Conservation (phyloP, 2,329 filamentous ascomycete species). For the Fusarium sp. region DNA sequence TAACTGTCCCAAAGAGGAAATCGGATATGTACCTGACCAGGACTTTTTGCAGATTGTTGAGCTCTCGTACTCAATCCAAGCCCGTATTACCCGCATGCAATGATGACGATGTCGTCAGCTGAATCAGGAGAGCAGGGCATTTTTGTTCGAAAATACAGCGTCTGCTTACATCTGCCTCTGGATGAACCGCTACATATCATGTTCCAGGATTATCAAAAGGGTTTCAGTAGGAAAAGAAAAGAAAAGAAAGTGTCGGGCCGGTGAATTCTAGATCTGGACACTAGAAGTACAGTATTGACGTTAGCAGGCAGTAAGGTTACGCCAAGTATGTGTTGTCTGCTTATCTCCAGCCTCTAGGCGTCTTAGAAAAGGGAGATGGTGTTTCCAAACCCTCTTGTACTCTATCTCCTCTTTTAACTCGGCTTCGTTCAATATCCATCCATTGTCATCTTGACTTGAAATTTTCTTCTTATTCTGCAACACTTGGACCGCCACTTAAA, state of each 20-base stretch:
- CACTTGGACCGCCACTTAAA: slow-evolving; percentile 17
- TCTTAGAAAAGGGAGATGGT: slow-evolving; percentile 10
- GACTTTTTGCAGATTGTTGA: too few relatives aligned
- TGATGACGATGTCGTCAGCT: slow-evolving; percentile 19
- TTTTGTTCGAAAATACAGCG: slow-evolving; percentile 1
- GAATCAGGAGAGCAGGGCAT: slow-evolving; percentile 5
- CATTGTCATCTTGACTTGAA: slow-evolving; percentile 16
- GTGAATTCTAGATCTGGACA: background rate
- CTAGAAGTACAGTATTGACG: too few relatives aligned
- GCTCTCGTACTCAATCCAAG: slow-evolving; percentile 12
- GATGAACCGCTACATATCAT: background rate
- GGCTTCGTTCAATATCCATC: background rate
- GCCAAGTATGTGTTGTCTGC: slow-evolving; percentile 6
- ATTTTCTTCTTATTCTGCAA: slow-evolving; percentile 8
- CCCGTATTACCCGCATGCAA: slow-evolving; percentile 16
- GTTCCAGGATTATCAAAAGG: background rate
- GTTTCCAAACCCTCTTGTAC: slow-evolving; percentile 3
- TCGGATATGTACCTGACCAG: slow-evolving; percentile 4
- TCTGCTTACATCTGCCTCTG: background rate
- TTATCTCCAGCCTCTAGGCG: slow-evolving; percentile 10
- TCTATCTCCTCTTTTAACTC: background rate
- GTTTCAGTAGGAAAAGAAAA: slow-evolving; percentile 10
- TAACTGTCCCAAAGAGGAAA: slow-evolving; percentile 33
- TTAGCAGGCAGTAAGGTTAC: slow-evolving; percentile 10
- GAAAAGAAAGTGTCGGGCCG: background rate